Evolutionary conservation across 352 stramenopile species (phyloP), one percentile per base, ranked within the genome.

Genomic region (Phytopythium sindhum): DNA sequence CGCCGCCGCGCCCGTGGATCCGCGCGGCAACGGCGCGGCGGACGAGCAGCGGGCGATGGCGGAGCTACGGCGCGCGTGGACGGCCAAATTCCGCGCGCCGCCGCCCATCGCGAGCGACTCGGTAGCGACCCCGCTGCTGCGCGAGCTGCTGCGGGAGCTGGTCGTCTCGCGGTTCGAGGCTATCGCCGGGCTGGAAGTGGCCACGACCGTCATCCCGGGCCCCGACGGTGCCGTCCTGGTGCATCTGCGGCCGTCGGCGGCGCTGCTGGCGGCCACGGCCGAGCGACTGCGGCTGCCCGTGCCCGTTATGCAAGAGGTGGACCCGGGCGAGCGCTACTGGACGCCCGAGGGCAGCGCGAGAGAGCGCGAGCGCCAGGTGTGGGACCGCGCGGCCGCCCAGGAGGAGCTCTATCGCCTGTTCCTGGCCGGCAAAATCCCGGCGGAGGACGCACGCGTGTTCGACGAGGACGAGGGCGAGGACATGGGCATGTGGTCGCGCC

Each of bases 111-210:
- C 64, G 14, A 63, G 71, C 29, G 85, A 94, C 57, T 78, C 71
- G 58, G 75, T 94, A 50, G 69, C 76, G 23, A 65, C 77, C 26
- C 52, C 74, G 11, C 79, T 74, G 37, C 75, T 94, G 59, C 81
- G 82, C 39, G 80, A 90, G 66, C 73, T 94, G 24, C 59, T 93
- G 64, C 81, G 81, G 3, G 73, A 89, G 50, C 73, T 93, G 0
- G 77, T 92, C 47, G 61, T 92, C 35, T 73, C 86, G 48, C 80
- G 85, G 24, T 86, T 93, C 60, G 73, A 84, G 45, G 64, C 69
- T 1, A 69, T 90, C 14, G 41, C 66, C 0, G 81, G 74, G 10
- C 69, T 93, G 14, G 55, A 42, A 17, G 44, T 74, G 23, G 47
- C 51, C 48, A 47, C 53, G 31, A 17, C 31, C 5, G 51, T 12